Base-by-base conservation (phyloP, 352 stramenopile species). In the Phytophthora rubi region DNA sequence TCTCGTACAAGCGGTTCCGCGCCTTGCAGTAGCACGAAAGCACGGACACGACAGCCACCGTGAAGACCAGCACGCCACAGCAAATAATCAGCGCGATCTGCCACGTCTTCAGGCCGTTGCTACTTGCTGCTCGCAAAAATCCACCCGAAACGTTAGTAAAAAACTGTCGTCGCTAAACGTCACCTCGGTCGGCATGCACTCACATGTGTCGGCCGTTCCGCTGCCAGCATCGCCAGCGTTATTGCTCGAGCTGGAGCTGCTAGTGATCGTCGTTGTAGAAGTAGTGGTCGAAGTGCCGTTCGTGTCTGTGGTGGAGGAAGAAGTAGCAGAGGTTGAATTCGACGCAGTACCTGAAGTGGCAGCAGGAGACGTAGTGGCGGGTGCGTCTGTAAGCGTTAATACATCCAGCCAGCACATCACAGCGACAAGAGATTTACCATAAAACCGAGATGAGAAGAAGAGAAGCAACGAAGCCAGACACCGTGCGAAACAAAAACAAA, bases 51-150 rank as follows among this genome's bases (percentile, higher is more conserved):
- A 82, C 67, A 2, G 77, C 80, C 23, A 88, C 80, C 10, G 70
- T 75, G 53, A 88, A 88, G 21, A 84, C 71, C 52, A 88, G 62
- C 62, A 79, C 69, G 5, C 71, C 76, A 53, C 71, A 88, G 71
- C 78, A 88, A 60, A 88, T 88, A 61, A 88, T 88, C 12, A 88
- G 57, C 44, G 74, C 74, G 53, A 88, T 86, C 53, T 88, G 80
- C 80, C 80, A 88, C 54, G 70, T 85, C 39, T 76, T 63, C 33
- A 88, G 65, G 6, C 77, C 70, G 26, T 70, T 59, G 26, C 53
- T 51, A 30, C 33, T 71, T 42, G 59, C 60, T 79, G 37, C 53
- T 37, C 21, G 49, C 15, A 39, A 10, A 64, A 64, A 56, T 37
- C 16, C 33, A 48, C 7, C 6, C 16, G 68, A 55, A 21, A 37